Evolutionary conservation across 371 early-diverging fungal genomes (phyloP).

Genomic region (Chytridiales sp.): DNA sequence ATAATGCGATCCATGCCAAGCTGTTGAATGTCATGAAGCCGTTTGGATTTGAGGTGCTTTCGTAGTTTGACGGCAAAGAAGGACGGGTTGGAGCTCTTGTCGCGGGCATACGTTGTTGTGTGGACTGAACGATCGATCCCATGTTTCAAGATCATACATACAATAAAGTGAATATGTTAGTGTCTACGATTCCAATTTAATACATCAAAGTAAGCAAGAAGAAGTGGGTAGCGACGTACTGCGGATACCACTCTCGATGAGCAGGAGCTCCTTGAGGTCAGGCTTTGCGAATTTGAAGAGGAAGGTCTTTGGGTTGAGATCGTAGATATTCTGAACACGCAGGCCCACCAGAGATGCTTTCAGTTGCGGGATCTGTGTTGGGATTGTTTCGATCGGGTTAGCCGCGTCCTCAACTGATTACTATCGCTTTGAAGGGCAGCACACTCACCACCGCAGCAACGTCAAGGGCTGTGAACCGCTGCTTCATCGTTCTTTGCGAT

Average conservation of each 20-base stretch:
- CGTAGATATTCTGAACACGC: constrained; percentile 94
- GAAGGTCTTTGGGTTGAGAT: constrained; percentile 86
- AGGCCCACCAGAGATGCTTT: constrained; percentile 64
- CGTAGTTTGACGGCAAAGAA: constrained; percentile 89
- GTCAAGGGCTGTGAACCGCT: constrained; percentile 83
- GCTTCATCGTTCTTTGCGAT: constrained; percentile 38
- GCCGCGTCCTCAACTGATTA: neutral
- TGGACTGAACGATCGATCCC: constrained; percentile 64
- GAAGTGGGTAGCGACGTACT: constrained; percentile 15
- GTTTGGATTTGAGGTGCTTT: constrained; percentile 83
- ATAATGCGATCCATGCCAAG: constrained; percentile 91
- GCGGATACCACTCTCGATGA: constrained; percentile 92
- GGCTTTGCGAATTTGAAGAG: constrained; percentile 92
- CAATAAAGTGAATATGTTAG: too few species aligned
- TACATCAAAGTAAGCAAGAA: neutral
- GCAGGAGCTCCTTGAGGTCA: constrained; percentile 82
- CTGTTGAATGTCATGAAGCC: constrained; percentile 80
- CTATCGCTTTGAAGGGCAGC: constrained; percentile 41
- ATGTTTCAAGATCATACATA: too few species aligned
- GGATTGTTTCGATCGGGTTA: neutral
- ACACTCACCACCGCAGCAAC: constrained; percentile 80
- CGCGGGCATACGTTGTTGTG: constrained; percentile 83
- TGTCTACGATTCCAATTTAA: neutral
- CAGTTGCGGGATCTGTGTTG: constrained; percentile 7
- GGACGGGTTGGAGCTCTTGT: constrained; percentile 83